A percentile compares a stretch with the other conserved stretches of the same genome.
Evolutionary conservation across 768 basidiomycete species (phyloP).

Genomic region (Astraeus odoratus): DNA sequence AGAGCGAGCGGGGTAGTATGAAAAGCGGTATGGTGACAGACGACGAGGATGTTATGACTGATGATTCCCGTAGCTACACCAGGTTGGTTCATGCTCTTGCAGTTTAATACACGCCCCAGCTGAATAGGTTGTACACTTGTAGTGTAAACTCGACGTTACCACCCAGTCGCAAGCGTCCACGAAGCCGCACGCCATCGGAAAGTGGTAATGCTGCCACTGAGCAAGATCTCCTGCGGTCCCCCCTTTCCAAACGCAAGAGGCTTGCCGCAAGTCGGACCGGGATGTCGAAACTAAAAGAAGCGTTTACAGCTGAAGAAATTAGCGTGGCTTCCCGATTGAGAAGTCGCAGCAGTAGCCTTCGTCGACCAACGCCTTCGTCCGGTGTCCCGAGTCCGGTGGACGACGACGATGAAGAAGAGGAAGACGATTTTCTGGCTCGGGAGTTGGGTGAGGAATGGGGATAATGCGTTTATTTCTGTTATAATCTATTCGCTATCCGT

Average conservation of each 20-base stretch:
- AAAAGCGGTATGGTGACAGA: slow-evolving; percentile 41
- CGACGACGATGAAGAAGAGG: slow-evolving; percentile 44
- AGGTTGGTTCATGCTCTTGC: slow-evolving; percentile 28
- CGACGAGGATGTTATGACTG: slow-evolving; percentile 41
- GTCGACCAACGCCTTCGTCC: slow-evolving; percentile 5
- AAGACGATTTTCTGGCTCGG: slow-evolving; percentile 76
- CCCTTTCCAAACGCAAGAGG: slow-evolving; percentile 77
- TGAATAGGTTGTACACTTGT: slow-evolving; percentile 11
- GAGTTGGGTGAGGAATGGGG: slow-evolving; percentile 75
- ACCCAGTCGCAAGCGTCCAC: slow-evolving; percentile 58
- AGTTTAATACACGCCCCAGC: slow-evolving; percentile 13
- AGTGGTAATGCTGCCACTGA: slow-evolving; percentile 30
- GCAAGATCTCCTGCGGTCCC: slow-evolving; percentile 51
- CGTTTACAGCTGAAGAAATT: slow-evolving; percentile 50
- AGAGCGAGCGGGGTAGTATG: slow-evolving; percentile 36
- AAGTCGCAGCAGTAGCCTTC: slow-evolving; percentile 19
- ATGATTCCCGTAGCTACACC: slow-evolving; percentile 41
- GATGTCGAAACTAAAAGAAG: slow-evolving; percentile 63
- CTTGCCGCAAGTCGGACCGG: slow-evolving; percentile 58
- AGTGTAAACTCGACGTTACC: slow-evolving; percentile 37
- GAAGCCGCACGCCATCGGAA: slow-evolving; percentile 68
- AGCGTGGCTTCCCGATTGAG: slow-evolving; percentile 9
- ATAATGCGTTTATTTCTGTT: slow-evolving; percentile 31
- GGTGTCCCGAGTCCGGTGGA: slow-evolving; percentile 27
- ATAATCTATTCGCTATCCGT: slow-evolving; percentile 1